These are phyloP conservation scores for Sarcodon sp. DNA, from an alignment of 768 basidiomycete genomes.

Conservation along the genomic window DNA sequence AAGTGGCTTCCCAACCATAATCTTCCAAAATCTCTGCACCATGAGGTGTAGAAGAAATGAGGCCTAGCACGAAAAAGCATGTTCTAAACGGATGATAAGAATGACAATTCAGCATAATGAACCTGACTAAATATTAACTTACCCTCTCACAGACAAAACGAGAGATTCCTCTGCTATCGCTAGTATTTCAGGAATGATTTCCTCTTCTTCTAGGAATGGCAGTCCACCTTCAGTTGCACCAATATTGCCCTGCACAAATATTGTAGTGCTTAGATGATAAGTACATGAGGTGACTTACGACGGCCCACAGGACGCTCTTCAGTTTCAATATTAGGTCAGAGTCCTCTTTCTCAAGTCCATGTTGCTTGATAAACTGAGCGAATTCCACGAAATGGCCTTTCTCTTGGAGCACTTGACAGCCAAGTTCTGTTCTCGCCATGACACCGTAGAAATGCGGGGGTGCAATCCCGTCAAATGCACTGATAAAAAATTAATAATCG, in stretches of 20 bases:
- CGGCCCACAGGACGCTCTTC: conserved; percentile 94
- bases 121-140: conserved; percentile 14
- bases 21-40: conserved; percentile 92
- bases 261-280: not conserved
- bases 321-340: conserved; percentile 74
- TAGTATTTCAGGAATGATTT: conserved; percentile 80
- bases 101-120: not conserved
- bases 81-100: conserved; percentile 40
- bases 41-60: conserved; percentile 84
- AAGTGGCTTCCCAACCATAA: conserved; percentile 85
- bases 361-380: conserved; percentile 78
- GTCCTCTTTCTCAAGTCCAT: conserved; percentile 78
- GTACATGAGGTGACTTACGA: conserved; percentile 40
- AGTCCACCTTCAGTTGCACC: conserved; percentile 84
- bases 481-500: conserved; percentile 12
- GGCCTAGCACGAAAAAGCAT: conserved; percentile 89
- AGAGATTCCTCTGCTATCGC: conserved; percentile 85
- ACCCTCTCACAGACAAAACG: conserved; percentile 92
- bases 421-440: conserved; percentile 92
- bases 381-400: conserved; percentile 89
- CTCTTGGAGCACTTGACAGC: conserved; percentile 82
- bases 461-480: conserved; percentile 76
- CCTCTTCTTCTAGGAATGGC: conserved; percentile 92
- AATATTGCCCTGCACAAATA: conserved; percentile 66
- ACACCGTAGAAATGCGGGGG: conserved; percentile 97